phyloP scores from a whole-genome alignment of 169 alveolate species.

The Plasmodium relictum region DNA sequence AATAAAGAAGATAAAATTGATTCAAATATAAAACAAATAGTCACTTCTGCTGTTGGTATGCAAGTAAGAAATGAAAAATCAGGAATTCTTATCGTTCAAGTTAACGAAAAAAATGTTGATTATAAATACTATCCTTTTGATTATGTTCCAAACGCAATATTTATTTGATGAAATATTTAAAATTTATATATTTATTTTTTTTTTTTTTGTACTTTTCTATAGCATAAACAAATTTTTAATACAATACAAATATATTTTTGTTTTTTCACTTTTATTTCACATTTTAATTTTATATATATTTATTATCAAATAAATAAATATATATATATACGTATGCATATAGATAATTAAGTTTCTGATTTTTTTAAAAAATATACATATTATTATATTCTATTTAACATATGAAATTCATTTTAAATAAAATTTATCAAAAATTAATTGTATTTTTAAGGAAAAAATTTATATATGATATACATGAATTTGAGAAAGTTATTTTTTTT shows the following conservation, averaged over 20 bases:
- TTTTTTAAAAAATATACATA: no score
- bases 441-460: background rate
- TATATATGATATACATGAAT: background rate
- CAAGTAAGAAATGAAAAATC: constrained; percentile 25
- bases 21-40: constrained; percentile 47
- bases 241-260: background rate
- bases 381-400: no score
- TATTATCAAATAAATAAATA: no score
- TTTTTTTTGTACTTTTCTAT: background rate
- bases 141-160: background rate
- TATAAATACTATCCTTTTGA: constrained; percentile 44
- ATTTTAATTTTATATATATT: no score
- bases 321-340: no score
- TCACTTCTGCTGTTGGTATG: constrained; percentile 46
- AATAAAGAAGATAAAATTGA: constrained; percentile 31
- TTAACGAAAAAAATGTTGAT: constrained; percentile 13
- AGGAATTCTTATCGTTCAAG: constrained; percentile 29
- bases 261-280: background rate
- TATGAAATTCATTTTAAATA: background rate
- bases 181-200: background rate
- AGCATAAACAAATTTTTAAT: background rate
- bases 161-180: no score
- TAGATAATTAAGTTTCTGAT: no score
- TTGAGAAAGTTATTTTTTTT: no score
- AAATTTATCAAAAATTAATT: background rate